Evolutionary conservation across 2,329 filamentous ascomycete genomes (phyloP), one percentile per base, ranked within the genome.

Genomic region (Drechslerella coelobrocha): DNA sequence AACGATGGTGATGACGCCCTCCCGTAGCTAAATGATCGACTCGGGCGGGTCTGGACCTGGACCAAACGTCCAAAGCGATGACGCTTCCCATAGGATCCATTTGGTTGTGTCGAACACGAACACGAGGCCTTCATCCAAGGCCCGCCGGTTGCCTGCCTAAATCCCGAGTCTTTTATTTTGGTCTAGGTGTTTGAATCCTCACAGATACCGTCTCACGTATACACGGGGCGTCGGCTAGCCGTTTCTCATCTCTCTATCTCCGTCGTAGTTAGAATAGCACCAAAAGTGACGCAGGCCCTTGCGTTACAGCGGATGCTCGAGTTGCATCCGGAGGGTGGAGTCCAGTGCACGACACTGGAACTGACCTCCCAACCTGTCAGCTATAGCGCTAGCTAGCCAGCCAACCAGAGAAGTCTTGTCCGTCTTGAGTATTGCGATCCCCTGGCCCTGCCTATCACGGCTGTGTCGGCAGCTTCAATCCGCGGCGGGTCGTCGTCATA

Each of bases 211-310:
- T 10, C 21, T 39, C 17, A 39, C 26, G 41, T 17, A 37, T 47
- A 47, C 26, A n/a, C n/a, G n/a, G n/a, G n/a, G n/a, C 51, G 29
- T 54, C 17, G 19, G 19, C 55, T 23, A n/a, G 9, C n/a, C 55
- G 37, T 60, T 60, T 31, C 48, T 52, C 51, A 43, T 41, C 61
- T 53, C 48, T 41, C 53, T 23, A 39, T 60, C 61, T 54, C 54
- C 54, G 45, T 51, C 23, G 29, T 29, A 41, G 61, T 57, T 29
- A 68, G 52, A 68, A 68, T 68, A 45, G 62, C 39, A 68, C 54
- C 61, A 66, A 66, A 66, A 66, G 61, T 52, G 61, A 60, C 54
- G 62, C 62, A 55, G 53, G 17, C 39, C 19, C 21, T 51, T 48
- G 45, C 23, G 47, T 51, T 51, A 51, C 47, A 51, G 23, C 43